phyloP scores from a whole-genome alignment of 805 yeast genomes.

The Dipodascus geniculatus region DNA sequence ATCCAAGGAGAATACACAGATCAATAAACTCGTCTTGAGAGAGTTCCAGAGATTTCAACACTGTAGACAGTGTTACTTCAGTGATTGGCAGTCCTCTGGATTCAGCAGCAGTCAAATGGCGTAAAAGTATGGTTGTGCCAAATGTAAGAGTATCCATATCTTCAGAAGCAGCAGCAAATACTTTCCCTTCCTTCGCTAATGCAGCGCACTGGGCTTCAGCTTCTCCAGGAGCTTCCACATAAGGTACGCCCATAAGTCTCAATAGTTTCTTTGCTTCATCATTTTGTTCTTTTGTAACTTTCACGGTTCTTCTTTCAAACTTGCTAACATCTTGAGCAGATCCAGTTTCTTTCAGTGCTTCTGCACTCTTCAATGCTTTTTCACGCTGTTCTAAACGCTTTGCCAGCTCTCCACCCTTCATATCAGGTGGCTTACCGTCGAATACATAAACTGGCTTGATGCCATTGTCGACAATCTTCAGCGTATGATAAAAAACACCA shows the following conservation, averaged over 20 bases:
- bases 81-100: conserved; percentile 87
- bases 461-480: conserved; percentile 83
- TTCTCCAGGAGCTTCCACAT: conserved; percentile 88
- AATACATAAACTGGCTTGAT: conserved; percentile 93
- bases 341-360: conserved; percentile 63
- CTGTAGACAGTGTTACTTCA: conserved; percentile 58
- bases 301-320: conserved; percentile 77
- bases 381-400: conserved; percentile 73
- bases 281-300: conserved; percentile 81
- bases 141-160: conserved; percentile 98
- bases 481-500: conserved; percentile 93
- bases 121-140: conserved; percentile 66
- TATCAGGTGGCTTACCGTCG: conserved; percentile 94
- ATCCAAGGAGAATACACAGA: conserved; percentile 84
- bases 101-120: conserved; percentile 91
- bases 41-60: conserved; percentile 69
- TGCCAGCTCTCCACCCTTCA: conserved; percentile 86
- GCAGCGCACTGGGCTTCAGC: conserved; percentile 99
- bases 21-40: conserved; percentile 69
- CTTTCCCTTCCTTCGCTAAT: conserved; percentile 79
- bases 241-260: conserved; percentile 90
- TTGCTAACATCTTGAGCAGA: conserved; percentile 64
- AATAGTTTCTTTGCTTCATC: conserved; percentile 82
- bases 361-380: conserved; percentile 68
- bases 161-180: conserved; percentile 94